Evolutionary conservation across 768 basidiomycete genomes (phyloP), one percentile per base, ranked within the genome.

Genomic region (Mycena epipterygia): DNA sequence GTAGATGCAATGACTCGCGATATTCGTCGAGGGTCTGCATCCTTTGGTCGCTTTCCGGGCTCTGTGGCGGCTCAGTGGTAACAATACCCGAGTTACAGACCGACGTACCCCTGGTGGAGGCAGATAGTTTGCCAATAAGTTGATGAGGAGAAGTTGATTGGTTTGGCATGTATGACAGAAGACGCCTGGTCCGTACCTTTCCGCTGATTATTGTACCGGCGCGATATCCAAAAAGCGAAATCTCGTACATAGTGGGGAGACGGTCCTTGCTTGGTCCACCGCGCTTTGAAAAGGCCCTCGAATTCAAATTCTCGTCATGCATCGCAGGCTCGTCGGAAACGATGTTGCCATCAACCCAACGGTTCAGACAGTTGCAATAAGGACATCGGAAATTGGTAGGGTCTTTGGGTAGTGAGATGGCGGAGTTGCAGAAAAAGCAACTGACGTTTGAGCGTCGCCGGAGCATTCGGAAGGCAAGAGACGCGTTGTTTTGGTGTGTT

Each of bases 101-200:
- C 46, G 48, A 84, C 91, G 74, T 77, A 95, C 95, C 68, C 88
- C 87, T n/a, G 90, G 88, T 29, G 89, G 82, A 13, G 96, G 96
- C 0, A 97, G 87, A 79, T 97, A 98, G 75, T 93, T 96, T 19
- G 96, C 93, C 35, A 98, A 83, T 64, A 98, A 88, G 79, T 96
- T 95, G 70, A 94, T 84, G 61, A 95, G 84, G 42, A 98, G 87
- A 84, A 90, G 92, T 76, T 98, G 96, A 80, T 98, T 98, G n/a
- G 95, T 94, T 74, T 93, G 91, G 79, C 97, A 98, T 9, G 89
- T 89, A 74, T 93, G 91, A 81, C 96, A 98, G 82, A 97, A 97
- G 11, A 89, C 87, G 1, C 88, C 84, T 30, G 84, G 85, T 48
- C 87, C 83, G 63, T 91, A 92, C 64, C 84, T 78, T n/a, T 89